phyloP scores from a whole-genome alignment of 73 alveolate species.

The Tetrahymena thermophila region DNA sequence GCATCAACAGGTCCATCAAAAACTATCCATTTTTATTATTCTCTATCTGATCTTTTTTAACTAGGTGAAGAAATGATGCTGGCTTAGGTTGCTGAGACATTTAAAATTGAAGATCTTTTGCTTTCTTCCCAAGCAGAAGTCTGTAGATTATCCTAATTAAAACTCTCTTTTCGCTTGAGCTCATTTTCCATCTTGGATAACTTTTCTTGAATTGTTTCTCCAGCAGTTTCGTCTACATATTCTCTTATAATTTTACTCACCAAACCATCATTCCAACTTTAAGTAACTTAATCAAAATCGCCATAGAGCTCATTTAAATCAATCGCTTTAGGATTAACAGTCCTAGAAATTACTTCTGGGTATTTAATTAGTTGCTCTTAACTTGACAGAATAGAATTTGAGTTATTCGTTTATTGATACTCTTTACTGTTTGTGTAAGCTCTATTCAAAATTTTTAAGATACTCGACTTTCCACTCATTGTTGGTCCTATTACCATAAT shows the following conservation, averaged over 20 bases:
- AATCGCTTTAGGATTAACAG: conserved; percentile 58
- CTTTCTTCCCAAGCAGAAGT: neutral
- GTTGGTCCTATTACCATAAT: conserved; percentile 49
- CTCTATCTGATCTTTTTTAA: neutral
- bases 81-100: neutral
- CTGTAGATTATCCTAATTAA: neutral
- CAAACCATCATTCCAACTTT: conserved; percentile 68
- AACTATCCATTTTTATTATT: conserved; percentile 64
- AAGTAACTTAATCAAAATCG: conserved; percentile 55
- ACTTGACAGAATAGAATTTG: neutral
- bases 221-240: conserved; percentile 5
- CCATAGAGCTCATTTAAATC: conserved; percentile 59
- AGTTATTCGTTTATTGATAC: neutral
- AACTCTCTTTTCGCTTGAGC: neutral
- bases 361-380: neutral
- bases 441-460: conserved; percentile 68
- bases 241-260: conserved; percentile 33
- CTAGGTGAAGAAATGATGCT: neutral
- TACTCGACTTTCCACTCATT: conserved; percentile 81
- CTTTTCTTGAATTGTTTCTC: neutral
- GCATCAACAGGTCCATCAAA: conserved; percentile 99
- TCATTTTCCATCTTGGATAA: neutral
- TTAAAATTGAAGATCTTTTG: neutral
- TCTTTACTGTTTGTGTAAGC: conserved; percentile 38
- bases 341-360: neutral